Percentiles rank a stretch among this genome's conserved stretches.
Evolutionary conservation across 1,284 basidiomycete species (phyloP).

Genomic region (Rhodotorula sp.): DNA sequence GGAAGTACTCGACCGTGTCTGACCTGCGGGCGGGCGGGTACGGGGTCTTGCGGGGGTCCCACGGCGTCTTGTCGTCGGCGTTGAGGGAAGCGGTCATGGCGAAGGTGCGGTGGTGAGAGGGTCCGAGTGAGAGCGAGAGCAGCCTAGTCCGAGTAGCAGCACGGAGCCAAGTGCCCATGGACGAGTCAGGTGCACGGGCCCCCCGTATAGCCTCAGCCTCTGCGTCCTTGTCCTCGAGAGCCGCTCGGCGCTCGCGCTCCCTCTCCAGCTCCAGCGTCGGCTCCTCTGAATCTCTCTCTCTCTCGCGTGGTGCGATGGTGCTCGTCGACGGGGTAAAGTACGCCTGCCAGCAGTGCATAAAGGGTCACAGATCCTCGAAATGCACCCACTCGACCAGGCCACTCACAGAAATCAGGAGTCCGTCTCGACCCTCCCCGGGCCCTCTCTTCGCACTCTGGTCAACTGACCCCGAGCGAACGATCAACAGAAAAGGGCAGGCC

Average conservation of each 20-base stretch:
- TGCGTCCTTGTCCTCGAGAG: too few relatives aligned
- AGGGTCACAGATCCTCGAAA: conserved; percentile 37
- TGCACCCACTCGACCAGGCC: conserved; percentile 36
- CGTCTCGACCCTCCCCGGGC: neutral
- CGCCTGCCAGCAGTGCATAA: conserved; percentile 40
- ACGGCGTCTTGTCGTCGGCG: conserved; percentile 21
- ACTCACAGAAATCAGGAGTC: conserved; percentile 39
- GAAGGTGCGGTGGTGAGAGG: neutral
- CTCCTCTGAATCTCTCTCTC: neutral
- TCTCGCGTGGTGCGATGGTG: conserved; percentile 3
- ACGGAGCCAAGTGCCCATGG: neutral
- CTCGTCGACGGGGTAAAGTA: conserved; percentile 31
- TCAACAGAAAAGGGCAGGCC: conserved; percentile 37
- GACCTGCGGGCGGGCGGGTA: conserved; percentile 66
- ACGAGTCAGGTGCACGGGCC: neutral
- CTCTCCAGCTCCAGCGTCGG: neutral
- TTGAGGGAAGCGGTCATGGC: conserved; percentile 1
- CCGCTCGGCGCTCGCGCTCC: too few relatives aligned
- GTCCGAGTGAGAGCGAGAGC: too few relatives aligned
- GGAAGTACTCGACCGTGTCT: conserved; percentile 65
- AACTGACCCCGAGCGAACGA: neutral
- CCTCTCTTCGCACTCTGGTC: neutral
- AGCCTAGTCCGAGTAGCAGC: neutral
- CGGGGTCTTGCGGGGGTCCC: conserved; percentile 22
- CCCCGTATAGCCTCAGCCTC: too few relatives aligned